Evolutionary conservation across 2,329 filamentous ascomycete genomes (phyloP), one percentile per base, ranked within the genome.

Genomic region (Scytalidium sp.): DNA sequence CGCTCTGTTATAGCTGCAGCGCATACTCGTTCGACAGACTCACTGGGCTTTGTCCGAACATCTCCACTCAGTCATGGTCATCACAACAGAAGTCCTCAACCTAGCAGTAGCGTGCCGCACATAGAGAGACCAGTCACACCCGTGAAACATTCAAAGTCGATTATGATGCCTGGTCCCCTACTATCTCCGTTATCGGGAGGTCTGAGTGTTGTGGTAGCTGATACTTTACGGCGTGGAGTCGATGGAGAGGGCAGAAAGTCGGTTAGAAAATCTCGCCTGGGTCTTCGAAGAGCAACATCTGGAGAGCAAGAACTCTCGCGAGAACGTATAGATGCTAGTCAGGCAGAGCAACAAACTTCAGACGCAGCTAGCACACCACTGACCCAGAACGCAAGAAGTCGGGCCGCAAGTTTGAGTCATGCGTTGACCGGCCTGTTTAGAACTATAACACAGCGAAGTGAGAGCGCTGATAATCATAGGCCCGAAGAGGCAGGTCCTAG

Each of bases 151-250:
- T 77, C 76, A 1, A 71, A 80, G 17, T 72, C 73, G 3, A 60
- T 67, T 19, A 78, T 87, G 32, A 72, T 80, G 3, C 78, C 78
- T 3, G 80, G 80, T 1, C 78, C 81, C 5, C 67, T 87, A 3
- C 74, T 83, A 2, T 78, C 78, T 23, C 81, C 84, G 0, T 70
- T 87, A 1, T 83, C 78, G 2, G 78, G 75, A 2, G 78, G 78
- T 1, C 70, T 88, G 15, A 81, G 75, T 60, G 83, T 79, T 1
- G 78, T 87, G 43, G 81, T 87, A 5, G 83, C 83, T 8, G 83
- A 87, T 55, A 77, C 81, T 19, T 70, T 86, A 21, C 75, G 82
- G n/a, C 76, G 80, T 15, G 78, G 80, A 13, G 71, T 79, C 51
- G 73, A 73, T 8, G 69, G 66, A 19, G 63, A 70, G 17, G 56